Percentiles rank a stretch among this genome's conserved stretches.
Conservation (phyloP, 352 stramenopile species). For the Discostella stelligera region DNA sequence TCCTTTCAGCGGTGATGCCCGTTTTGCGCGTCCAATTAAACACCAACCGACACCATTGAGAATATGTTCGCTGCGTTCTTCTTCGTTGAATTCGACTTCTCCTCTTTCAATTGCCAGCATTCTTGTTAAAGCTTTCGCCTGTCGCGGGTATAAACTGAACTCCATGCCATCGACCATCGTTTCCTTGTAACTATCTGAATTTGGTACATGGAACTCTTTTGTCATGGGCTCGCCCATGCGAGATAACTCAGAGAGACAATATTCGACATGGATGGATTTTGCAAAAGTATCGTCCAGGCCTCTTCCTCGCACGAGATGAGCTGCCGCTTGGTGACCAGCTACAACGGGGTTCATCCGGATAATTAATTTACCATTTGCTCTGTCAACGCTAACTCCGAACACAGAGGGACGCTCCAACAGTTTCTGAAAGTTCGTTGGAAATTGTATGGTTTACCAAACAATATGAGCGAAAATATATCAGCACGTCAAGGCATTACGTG, state of each 20-base stretch:
- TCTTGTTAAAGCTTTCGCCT: constrained; percentile 54
- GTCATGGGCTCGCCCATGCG: constrained; percentile 54
- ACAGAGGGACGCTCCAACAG: constrained; percentile 40
- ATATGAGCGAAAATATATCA: neutral
- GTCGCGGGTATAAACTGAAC: constrained; percentile 49
- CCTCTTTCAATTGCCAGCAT: constrained; percentile 54
- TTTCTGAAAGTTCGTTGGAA: constrained; percentile 20
- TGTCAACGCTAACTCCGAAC: constrained; percentile 48
- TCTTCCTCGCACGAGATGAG: constrained; percentile 38
- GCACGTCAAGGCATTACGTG: neutral
- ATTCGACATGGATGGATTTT: constrained; percentile 39
- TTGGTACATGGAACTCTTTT: constrained; percentile 56
- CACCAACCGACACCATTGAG: constrained; percentile 53
- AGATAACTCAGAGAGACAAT: constrained; percentile 55
- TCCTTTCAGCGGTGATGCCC: constrained; percentile 48
- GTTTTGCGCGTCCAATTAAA: constrained; percentile 49
- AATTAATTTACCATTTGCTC: constrained; percentile 41
- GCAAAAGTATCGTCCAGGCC: constrained; percentile 29
- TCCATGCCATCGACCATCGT: constrained; percentile 33
- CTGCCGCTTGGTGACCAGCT: constrained; percentile 52
- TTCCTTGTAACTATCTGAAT: constrained; percentile 42
- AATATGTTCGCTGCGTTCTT: constrained; percentile 55
- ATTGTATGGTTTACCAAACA: neutral
- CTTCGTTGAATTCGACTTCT: constrained; percentile 48
- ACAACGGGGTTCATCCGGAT: constrained; percentile 56